phyloP scores from a whole-genome alignment of 1,284 basidiomycete genomes.

The Singerocomus rubriflavus region DNA sequence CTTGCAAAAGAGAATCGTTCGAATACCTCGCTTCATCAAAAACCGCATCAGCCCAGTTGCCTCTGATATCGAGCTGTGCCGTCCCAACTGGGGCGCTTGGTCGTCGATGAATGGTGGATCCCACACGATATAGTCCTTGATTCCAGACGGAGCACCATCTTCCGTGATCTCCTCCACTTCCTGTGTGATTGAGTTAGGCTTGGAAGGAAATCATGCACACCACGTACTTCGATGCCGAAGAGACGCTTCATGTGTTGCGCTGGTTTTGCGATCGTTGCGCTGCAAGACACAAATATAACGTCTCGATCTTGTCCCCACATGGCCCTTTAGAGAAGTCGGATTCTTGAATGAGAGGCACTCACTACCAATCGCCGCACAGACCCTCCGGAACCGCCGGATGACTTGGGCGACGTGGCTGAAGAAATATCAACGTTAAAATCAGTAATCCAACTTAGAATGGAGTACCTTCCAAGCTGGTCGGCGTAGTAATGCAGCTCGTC shows the following conservation, averaged over 20 bases:
- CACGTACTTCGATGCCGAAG: constrained; percentile 59
- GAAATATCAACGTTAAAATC: constrained; percentile 3
- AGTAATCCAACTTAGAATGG: background rate
- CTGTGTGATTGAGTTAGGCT: constrained; percentile 18
- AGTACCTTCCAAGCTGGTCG: constrained; percentile 67
- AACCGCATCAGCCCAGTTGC: constrained; percentile 76
- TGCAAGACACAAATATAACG: constrained; percentile 80
- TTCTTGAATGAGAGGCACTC: constrained; percentile 27
- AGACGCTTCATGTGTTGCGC: constrained; percentile 70
- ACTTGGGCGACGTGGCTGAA: constrained; percentile 78
- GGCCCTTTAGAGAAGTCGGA: background rate
- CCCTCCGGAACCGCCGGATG: constrained; percentile 70
- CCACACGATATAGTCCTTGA: constrained; percentile 81
- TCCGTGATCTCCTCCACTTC: constrained; percentile 70
- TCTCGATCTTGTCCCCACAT: constrained; percentile 45
- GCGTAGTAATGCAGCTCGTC: constrained; percentile 86
- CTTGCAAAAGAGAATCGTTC: constrained; percentile 88
- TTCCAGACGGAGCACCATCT: constrained; percentile 82
- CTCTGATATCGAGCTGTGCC: constrained; percentile 65
- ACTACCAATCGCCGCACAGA: constrained; percentile 87
- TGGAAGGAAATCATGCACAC: background rate
- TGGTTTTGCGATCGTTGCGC: constrained; percentile 87
- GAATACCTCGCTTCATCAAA: constrained; percentile 77
- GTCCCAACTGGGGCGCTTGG: constrained; percentile 54
- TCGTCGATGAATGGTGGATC: constrained; percentile 66